Evolutionary conservation across 208 protist species (phyloP).

Genomic region (Leishmania turanica): DNA sequence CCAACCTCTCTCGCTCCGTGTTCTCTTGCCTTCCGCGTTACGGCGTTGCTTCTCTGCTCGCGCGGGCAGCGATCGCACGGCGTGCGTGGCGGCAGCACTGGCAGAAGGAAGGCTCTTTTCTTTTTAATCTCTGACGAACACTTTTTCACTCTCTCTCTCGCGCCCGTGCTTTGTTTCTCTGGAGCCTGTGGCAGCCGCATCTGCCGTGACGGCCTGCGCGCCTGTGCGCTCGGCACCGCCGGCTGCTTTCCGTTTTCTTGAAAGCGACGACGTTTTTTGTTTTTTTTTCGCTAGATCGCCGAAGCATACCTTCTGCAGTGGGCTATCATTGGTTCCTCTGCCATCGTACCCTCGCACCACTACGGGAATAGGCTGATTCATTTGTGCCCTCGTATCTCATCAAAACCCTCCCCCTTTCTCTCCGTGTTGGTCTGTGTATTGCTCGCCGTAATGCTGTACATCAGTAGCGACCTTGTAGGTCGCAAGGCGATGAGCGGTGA

Average conservation of each 20-base stretch:
- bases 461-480: slow-evolving; percentile 5
- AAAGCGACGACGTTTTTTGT: neutral
- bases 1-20: neutral
- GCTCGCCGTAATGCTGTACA: slow-evolving; percentile 25
- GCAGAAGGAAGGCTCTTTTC: neutral
- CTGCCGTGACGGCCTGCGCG: neutral
- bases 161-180: neutral
- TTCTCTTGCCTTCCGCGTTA: neutral
- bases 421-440: neutral
- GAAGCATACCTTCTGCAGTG: neutral
- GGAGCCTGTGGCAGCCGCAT: neutral
- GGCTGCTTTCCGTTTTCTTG: neutral
- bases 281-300: neutral
- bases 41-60: neutral
- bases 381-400: neutral
- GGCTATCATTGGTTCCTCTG: neutral
- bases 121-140: neutral
- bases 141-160: neutral
- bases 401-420: neutral
- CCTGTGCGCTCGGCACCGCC: neutral
- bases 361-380: neutral
- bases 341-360: neutral
- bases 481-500: slow-evolving; percentile 7
- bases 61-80: neutral
- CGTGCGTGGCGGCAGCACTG: neutral